phyloP scores from a whole-genome alignment of 176 grass and related monocot genomes.

The Poa pratensis region DNA sequence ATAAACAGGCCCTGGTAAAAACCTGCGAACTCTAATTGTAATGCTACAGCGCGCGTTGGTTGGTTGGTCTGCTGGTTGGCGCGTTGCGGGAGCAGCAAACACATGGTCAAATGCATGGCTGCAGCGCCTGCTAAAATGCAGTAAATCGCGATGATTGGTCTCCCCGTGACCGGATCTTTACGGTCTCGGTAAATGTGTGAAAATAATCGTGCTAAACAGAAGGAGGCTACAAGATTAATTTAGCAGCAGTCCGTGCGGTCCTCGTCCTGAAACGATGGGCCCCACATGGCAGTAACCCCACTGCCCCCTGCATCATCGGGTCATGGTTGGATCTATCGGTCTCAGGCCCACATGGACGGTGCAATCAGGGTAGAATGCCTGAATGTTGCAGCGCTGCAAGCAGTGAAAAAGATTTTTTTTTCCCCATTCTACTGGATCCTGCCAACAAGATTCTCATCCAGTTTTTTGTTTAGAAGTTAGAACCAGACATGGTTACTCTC shows the following conservation, averaged over 20 bases:
- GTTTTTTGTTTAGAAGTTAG: neutral
- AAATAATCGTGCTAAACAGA: constrained; percentile 12
- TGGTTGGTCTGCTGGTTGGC: neutral
- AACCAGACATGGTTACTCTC: neutral
- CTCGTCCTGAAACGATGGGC: neutral
- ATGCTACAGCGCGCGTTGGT: neutral
- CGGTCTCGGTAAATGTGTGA: neutral
- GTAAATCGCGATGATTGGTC: constrained; percentile 20
- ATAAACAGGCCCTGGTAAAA: neutral
- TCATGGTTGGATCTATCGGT: neutral
- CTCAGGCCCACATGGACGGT: neutral
- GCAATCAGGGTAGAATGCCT: neutral
- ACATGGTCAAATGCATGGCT: constrained; percentile 34
- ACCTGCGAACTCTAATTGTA: neutral
- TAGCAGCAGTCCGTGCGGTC: neutral
- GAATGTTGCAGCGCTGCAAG: neutral
- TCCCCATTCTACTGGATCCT: neutral
- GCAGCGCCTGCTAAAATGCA: no score
- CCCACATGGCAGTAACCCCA: neutral
- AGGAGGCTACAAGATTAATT: neutral
- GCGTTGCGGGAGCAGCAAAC: neutral
- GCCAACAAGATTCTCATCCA: neutral
- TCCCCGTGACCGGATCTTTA: constrained; percentile 25
- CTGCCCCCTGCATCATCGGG: neutral
- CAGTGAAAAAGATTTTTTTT: neutral